A percentile compares a stretch with the other conserved stretches of the same genome.
Evolutionary conservation across 164 flowering plant genomes (phyloP).

Genomic region (Macadamia integrifolia): DNA sequence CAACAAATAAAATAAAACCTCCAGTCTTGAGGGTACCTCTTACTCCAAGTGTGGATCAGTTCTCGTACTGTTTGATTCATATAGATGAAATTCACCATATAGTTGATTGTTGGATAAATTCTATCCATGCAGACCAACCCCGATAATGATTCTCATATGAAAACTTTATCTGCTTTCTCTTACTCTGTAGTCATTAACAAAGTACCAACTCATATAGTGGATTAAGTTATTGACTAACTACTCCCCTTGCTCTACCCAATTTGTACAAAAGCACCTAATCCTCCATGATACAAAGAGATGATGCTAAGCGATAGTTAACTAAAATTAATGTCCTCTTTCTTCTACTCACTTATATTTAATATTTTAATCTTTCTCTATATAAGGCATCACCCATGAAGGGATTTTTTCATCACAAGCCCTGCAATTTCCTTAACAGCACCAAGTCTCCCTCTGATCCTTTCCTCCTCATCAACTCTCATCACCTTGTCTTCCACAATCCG

Average conservation of each 20-base stretch:
- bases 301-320: too few species aligned
- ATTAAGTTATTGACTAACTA: constrained; percentile 25
- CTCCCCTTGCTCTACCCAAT: constrained; percentile 8
- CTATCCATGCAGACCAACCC: too few species aligned
- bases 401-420: not conserved
- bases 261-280: constrained; percentile 11
- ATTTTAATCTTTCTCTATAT: too few species aligned
- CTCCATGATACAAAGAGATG: not conserved
- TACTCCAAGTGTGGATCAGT: too few species aligned
- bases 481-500: not conserved
- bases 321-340: not conserved
- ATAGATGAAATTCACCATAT: too few species aligned
- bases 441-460: not conserved
- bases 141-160: too few species aligned
- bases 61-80: too few species aligned
- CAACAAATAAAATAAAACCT: too few species aligned
- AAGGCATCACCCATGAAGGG: constrained; percentile 1
- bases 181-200: too few species aligned
- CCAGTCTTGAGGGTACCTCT: too few species aligned
- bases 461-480: not conserved
- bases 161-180: too few species aligned
- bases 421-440: not conserved
- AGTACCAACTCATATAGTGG: constrained; percentile 1
- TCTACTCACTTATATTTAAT: not conserved
- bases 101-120: too few species aligned